Evolutionary conservation across 179 eudicot genomes (phyloP), one percentile per base, ranked within the genome.

Genomic region (Heliamphora pulchella): DNA sequence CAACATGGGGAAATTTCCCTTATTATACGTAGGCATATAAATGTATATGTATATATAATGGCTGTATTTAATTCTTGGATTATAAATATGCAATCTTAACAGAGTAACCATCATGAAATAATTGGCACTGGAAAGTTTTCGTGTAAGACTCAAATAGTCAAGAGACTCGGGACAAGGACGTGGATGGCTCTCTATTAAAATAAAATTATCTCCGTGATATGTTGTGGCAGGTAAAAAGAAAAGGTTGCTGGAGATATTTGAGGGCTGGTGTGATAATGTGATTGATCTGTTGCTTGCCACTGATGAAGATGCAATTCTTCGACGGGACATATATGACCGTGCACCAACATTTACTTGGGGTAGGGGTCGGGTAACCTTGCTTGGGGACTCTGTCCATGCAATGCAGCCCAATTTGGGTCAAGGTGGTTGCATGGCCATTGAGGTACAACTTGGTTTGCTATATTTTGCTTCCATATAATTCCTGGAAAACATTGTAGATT

Each of bases 391-490:
- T n/a, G 84, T 92, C 81, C 98, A 95, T 85, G 98, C 98, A 63
- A 95, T 95, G 98, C 98, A 95, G 85, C 98, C 98, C 61, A 95
- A 95, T 79, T 85, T 95, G 92, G 98, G 98, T 57, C 98, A 95
- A 87, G 98, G 98, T 3, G 98, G 98, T 65, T 95, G 98, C 82
- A 95, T 95, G 98, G 98, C 98, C 80, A 94, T 95, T 77, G 97
- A 95, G 97, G 98, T 95, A 87, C 53, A 69, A 17, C 66, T 65
- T 84, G 1, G 53, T 81, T 55, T n/a, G 8, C 78, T 61, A 64
- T 22, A 22, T 77, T 2, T 8, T 53, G 80, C 7, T 64, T 43
- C 18, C 20, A 66, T 65, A 50, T 13, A 44, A 64, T 31, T 18
- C 62, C 58, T n/a, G 8, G 62, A 67, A 76, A 39, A 15, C 48